Base-by-base conservation (phyloP, 164 flowering plant species). In the Vitis rotundifolia region DNA sequence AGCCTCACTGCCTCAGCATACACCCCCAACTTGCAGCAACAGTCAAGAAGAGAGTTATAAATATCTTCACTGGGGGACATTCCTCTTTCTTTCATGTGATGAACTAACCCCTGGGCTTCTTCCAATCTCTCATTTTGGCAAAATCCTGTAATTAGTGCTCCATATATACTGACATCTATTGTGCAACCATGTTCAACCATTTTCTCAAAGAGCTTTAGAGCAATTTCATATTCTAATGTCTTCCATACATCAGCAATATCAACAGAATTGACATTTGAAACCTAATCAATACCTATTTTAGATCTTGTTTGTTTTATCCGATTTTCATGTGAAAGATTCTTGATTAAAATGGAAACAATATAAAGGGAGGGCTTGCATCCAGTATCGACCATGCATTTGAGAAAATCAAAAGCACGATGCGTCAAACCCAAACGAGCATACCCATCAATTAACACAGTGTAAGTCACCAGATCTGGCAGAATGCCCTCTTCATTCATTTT, bases 401-500 rank as follows among this genome's bases (percentile, higher is more conserved):
- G 85, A 69, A 82, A 81, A 71, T 74, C 81, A 78, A 91, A 87
- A 58, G 89, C 86, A 70, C 69, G 52, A 72, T 75, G 53, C n/a
- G 79, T 50, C 26, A 59, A 77, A 67, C 93, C 91, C 67, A 77
- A 29, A 59, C 76, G 74, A 37, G 80, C 89, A 82, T 83, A 89
- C 52, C 86, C 91, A 79, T 86, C 85, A 61, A 92, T 82, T 51
- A 92, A 68, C 19, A 85, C 80, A 19, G 83, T 80, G 60, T 82
- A 91, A 15, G 85, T 70, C 58, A 79, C 64, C 16, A 77, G 37
- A 75, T 92, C 98, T 37, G 88, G 90, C 14, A 9, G 8, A 63
- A 89, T 70, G 22, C 89, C 88, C 59, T 78, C 87, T 75, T 71
- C 75, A 14, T 60, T 81, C 94, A 92, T 91, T 74, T 81, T 81